Evolutionary conservation across 106 monocot species (phyloP), one percentile per base, ranked within the genome.

Genomic region (Allium sativum): DNA sequence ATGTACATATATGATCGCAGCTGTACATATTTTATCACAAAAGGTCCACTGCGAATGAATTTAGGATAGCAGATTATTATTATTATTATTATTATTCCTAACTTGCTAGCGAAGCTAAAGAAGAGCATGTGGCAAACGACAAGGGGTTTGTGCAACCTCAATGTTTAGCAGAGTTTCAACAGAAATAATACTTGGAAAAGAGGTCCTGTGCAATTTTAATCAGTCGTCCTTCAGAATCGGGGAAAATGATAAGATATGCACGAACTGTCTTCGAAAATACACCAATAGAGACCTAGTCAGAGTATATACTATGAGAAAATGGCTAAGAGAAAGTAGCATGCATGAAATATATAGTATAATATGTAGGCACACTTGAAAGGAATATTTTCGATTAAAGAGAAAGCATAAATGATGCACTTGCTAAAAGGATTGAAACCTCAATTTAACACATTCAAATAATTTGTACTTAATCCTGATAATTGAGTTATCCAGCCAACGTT

Each of bases 191-290:
- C 96, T 78, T 91, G 43, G 76, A 65, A 80, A 96, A 91, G 66
- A 90, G 82, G 53, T 79, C 79, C 21, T 87, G 87, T 64, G 82
- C 61, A 76, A 96, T 77, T 74, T 84, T 79, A 64, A 87, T 82
- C 50, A 96, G 90, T 21, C 76, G 81, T 44, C 40, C 71, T 68
- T 96, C 96, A 48, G 87, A 91, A 80, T 96, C 90, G 48, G 96
- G 96, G 66, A 96, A 96, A 74, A 96, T 96, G 71, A 90, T 91
- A 45, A 81, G 87, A 82, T 91, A 91, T 40, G 90, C 90, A 73
- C 76, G 84, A 31, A 80, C 73, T 5, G 79, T 87, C 69, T 87
- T 91, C 18, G 90, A 84, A 68, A 87, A 87, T 47, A 79, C 82
- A 60, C 65, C 66, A 62, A 96, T 84, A 9, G 90, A 95, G 62